Evolutionary conservation across 495 filamentous ascomycete species (phyloP).

Genomic region (Astrocystis sublimbata): DNA sequence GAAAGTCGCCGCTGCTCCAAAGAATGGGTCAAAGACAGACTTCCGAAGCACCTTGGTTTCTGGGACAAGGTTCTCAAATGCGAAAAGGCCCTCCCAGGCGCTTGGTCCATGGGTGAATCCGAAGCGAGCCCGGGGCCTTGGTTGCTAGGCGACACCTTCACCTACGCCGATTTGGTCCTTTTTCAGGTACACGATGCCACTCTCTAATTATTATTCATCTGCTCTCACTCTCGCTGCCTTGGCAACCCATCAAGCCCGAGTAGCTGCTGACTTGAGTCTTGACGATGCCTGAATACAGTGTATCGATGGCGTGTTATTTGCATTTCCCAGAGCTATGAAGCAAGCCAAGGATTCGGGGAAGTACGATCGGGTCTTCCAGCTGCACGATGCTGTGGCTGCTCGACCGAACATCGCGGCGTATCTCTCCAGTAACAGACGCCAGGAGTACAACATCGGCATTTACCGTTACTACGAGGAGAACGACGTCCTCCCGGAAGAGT

Average conservation of each 20-base stretch:
- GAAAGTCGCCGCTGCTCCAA: conserved; percentile 52
- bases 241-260: too few species aligned
- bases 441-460: conserved; percentile 53
- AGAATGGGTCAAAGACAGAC: conserved; percentile 54
- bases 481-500: too few species aligned
- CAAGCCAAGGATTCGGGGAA: conserved; percentile 43
- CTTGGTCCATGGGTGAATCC: too few species aligned
- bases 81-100: too few species aligned
- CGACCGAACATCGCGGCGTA: conserved; percentile 53
- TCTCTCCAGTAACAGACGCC: conserved; percentile 54
- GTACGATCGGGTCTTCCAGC: conserved; percentile 47
- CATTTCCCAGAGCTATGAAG: conserved; percentile 57
- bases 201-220: too few species aligned
- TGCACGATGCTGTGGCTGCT: conserved; percentile 53
- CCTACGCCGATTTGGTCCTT: conserved; percentile 66
- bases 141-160: conserved; percentile 58
- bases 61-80: conserved; percentile 61
- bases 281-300: conserved; percentile 20
- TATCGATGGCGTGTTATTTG: conserved; percentile 46
- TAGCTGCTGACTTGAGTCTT: too few species aligned
- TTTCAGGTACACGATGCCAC: too few species aligned
- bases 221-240: too few species aligned
- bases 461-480: conserved; percentile 61
- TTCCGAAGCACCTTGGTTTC: conserved; percentile 66
- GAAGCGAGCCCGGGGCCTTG: conserved; percentile 59